phyloP scores from a whole-genome alignment of 768 basidiomycete species.

The Tricholoma saponaceum region DNA sequence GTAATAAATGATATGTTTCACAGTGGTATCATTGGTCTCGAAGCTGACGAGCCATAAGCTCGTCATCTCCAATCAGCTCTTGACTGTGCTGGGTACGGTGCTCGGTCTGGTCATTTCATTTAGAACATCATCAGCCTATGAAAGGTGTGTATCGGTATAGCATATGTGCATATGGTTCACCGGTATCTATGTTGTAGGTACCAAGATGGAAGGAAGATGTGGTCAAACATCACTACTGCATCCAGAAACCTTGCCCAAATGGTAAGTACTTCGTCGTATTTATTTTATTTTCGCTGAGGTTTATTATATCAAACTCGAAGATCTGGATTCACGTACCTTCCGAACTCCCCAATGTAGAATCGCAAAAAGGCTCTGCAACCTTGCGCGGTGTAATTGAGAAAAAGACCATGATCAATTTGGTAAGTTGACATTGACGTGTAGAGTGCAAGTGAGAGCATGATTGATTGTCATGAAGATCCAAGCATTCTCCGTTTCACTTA shows the following conservation, averaged over 20 bases:
- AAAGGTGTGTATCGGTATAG: slow-evolving; percentile 36
- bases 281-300: neutral
- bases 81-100: slow-evolving; percentile 72
- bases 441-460: neutral
- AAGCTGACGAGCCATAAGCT: slow-evolving; percentile 43
- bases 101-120: slow-evolving; percentile 71
- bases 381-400: slow-evolving; percentile 64
- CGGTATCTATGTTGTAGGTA: slow-evolving; percentile 33
- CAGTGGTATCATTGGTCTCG: slow-evolving; percentile 59
- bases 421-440: slow-evolving; percentile 21
- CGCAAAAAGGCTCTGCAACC: slow-evolving; percentile 23
- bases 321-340: slow-evolving; percentile 55
- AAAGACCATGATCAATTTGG: slow-evolving; percentile 69
- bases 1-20: neutral
- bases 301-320: slow-evolving; percentile 18
- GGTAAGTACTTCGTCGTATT: slow-evolving; percentile 34
- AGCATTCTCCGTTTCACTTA: slow-evolving; percentile 64
- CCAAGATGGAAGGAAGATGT: slow-evolving; percentile 68
- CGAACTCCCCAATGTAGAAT: slow-evolving; percentile 32
- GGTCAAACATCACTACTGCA: slow-evolving; percentile 56
- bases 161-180: neutral
- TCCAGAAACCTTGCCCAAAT: slow-evolving; percentile 57
- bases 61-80: slow-evolving; percentile 47
- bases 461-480: slow-evolving; percentile 40
- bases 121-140: slow-evolving; percentile 68